These are phyloP conservation scores for Exophiala viscosa DNA, from an alignment of 2,329 filamentous ascomycete species.

Conservation along the genomic window DNA sequence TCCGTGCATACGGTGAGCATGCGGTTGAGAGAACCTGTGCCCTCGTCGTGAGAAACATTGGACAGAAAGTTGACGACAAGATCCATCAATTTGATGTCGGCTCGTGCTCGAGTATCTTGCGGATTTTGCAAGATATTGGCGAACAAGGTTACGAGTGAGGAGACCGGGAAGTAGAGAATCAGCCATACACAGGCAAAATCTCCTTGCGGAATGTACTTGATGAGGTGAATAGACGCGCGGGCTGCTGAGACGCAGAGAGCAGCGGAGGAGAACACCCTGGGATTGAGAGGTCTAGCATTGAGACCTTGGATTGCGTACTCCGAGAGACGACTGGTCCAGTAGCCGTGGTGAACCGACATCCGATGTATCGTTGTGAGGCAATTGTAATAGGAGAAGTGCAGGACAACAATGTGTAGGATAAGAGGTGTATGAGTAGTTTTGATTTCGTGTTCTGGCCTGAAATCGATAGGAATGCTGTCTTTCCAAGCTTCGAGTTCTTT, in stretches of 20 bases:
- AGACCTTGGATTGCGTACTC: slow-evolving; percentile 94
- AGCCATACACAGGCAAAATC: slow-evolving; percentile 96
- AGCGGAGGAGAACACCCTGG: slow-evolving; percentile 88
- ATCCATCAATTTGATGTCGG: slow-evolving; percentile 87
- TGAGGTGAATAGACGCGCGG: slow-evolving; percentile 83
- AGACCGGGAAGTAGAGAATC: slow-evolving; percentile 94
- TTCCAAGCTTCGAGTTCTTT: slow-evolving; percentile 92
- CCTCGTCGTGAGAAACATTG: slow-evolving; percentile 82
- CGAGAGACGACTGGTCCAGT: slow-evolving; percentile 92
- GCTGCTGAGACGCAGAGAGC: slow-evolving; percentile 90
- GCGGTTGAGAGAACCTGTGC: slow-evolving; percentile 83
- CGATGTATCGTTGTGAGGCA: slow-evolving; percentile 95
- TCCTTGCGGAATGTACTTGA: slow-evolving; percentile 94
- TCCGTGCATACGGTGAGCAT: slow-evolving; percentile 95
- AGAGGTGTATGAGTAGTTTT: slow-evolving; percentile 86
- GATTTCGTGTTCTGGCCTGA: slow-evolving; percentile 95
- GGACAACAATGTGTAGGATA: slow-evolving; percentile 88
- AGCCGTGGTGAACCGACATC: slow-evolving; percentile 96
- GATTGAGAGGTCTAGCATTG: slow-evolving; percentile 86
- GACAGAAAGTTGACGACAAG: slow-evolving; percentile 88
- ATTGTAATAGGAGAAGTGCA: slow-evolving; percentile 98
- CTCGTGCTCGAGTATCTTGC: slow-evolving; percentile 78
- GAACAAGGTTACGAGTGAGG: slow-evolving; percentile 89
- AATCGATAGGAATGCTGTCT: slow-evolving; percentile 89
- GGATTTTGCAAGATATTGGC: slow-evolving; percentile 96